Evolutionary conservation across 306 rosid genomes (phyloP).

Genomic region (Aeschynomene evenia): DNA sequence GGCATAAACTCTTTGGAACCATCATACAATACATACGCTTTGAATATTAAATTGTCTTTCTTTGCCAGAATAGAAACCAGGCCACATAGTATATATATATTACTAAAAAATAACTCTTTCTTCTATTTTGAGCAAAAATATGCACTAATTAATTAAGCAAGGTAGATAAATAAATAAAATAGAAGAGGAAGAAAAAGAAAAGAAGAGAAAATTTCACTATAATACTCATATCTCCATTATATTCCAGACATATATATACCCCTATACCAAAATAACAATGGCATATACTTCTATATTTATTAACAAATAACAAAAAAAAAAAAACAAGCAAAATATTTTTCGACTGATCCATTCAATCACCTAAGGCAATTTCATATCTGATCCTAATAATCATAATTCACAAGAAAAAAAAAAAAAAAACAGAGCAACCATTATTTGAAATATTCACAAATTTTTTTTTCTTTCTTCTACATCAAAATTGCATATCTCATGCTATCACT

Average conservation of each 20-base stretch:
- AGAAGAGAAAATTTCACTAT: not conserved
- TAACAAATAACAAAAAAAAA: too few species aligned
- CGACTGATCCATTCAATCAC: constrained; percentile 30
- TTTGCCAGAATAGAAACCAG: not conserved
- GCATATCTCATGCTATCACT: constrained; percentile 98
- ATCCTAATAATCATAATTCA: constrained; percentile 13
- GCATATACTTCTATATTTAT: constrained; percentile 22
- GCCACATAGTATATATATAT: not conserved
- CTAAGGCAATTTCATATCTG: constrained; percentile 13
- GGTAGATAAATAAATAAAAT: not conserved
- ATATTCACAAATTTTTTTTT: not conserved
- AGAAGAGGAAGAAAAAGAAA: not conserved
- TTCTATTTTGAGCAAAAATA: not conserved
- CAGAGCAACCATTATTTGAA: not conserved
- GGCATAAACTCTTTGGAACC: not conserved
- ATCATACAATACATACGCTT: not conserved
- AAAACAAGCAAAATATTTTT: constrained; percentile 9
- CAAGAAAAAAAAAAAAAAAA: not conserved
- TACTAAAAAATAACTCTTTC: not conserved
- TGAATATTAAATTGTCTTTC: not conserved
- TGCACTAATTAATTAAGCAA: not conserved
- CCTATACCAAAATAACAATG: constrained; percentile 4
- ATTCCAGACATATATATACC: not conserved
- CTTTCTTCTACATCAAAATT: constrained; percentile 68
- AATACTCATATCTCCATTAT: constrained; percentile 3